Percentiles rank a stretch among this genome's conserved stretches.
phyloP scores from a whole-genome alignment of 495 filamentous ascomycete genomes.

The Penicillium waksmanii region DNA sequence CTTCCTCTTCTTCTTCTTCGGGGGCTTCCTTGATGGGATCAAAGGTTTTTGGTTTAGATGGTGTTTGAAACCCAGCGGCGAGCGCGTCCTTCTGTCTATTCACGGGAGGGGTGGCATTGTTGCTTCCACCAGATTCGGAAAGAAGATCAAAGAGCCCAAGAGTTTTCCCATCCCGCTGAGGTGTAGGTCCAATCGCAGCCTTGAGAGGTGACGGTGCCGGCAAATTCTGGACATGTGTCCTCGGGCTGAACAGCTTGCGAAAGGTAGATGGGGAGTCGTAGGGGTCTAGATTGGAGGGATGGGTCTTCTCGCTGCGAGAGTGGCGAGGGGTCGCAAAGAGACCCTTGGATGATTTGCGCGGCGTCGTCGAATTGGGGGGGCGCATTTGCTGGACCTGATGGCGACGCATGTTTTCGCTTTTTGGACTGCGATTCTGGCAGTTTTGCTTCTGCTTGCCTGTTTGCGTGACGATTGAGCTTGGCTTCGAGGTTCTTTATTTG shows the following conservation, averaged over 20 bases:
- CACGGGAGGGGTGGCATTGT: constrained; percentile 45
- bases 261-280: constrained; percentile 62
- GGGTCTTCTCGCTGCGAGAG: constrained; percentile 31
- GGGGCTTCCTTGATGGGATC: constrained; percentile 38
- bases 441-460: constrained; percentile 30
- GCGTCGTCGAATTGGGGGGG: background rate
- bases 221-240: constrained; percentile 46
- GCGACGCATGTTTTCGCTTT: constrained; percentile 46
- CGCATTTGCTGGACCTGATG: constrained; percentile 30
- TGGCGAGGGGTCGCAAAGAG: constrained; percentile 53
- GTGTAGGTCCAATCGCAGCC: constrained; percentile 76
- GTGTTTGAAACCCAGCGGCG: constrained; percentile 45
- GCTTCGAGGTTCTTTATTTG: constrained; percentile 64
- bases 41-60: constrained; percentile 38
- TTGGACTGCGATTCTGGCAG: constrained; percentile 33
- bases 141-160: constrained; percentile 92
- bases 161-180: constrained; percentile 84
- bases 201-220: constrained; percentile 41
- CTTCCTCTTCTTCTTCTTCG: constrained; percentile 38
- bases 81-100: constrained; percentile 34
- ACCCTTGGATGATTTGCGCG: constrained; percentile 38
- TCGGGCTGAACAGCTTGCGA: constrained; percentile 64
- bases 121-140: constrained; percentile 56
- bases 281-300: constrained; percentile 55
- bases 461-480: constrained; percentile 32